Conservation (phyloP, 225 moss, liverwort and hornwort species). For the Asterella californica region DNA sequence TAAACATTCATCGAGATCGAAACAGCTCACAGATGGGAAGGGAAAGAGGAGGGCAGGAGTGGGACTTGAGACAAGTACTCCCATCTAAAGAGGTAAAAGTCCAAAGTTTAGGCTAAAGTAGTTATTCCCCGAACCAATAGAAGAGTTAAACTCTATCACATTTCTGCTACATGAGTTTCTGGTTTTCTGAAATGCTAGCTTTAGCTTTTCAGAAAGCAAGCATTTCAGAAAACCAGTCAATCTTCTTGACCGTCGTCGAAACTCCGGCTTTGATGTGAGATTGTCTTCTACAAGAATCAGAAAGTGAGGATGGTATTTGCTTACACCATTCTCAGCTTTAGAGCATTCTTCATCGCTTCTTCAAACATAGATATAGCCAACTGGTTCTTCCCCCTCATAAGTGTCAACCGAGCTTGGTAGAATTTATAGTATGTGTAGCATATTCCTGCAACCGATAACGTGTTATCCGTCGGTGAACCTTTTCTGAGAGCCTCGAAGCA, state of each 20-base stretch:
- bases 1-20: background rate
- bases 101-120: no score
- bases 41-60: no score
- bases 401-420: constrained; percentile 40
- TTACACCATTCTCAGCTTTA: constrained; percentile 46
- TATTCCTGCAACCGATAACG: constrained; percentile 33
- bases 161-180: no score
- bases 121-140: no score
- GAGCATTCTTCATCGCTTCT: constrained; percentile 38
- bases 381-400: constrained; percentile 28
- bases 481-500: no score
- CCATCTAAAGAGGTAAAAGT: no score
- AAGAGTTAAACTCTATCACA: no score
- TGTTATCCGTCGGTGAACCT: background rate
- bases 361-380: constrained; percentile 31
- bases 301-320: background rate
- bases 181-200: no score
- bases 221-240: background rate
- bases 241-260: background rate
- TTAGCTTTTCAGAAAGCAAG: no score
- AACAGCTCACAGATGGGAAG: background rate
- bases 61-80: no score
- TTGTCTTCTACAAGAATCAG: background rate
- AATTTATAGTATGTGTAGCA: constrained; percentile 42
- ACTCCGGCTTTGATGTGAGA: no score